Percentiles rank a stretch among this genome's conserved stretches.
Conservation (phyloP, 75 land plant species). For the Chamaecyparis obtusa region DNA sequence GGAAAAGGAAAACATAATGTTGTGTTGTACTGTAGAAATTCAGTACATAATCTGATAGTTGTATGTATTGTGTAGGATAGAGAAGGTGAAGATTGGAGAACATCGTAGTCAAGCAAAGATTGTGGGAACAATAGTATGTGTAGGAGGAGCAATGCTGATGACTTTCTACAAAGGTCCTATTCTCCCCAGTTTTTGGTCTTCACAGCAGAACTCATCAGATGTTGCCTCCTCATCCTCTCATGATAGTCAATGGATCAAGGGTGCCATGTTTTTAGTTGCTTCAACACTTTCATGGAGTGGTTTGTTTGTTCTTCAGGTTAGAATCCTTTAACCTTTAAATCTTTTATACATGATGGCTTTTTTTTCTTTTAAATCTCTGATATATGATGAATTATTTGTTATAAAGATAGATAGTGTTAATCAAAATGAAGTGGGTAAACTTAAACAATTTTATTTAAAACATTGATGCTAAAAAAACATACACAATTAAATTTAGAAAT, state of each 20-base stretch:
- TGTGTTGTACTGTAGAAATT: too few relatives aligned
- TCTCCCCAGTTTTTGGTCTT: constrained; percentile 24
- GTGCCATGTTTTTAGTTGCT: constrained; percentile 20
- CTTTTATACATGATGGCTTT: too few relatives aligned
- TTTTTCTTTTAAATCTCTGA: too few relatives aligned
- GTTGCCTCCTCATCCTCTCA: background rate
- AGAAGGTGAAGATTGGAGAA: constrained; percentile 23
- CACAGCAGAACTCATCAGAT: background rate
- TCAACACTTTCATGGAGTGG: constrained; percentile 24
- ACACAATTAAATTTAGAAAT: too few relatives aligned
- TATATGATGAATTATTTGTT: too few relatives aligned
- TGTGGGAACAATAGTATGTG: constrained; percentile 29
- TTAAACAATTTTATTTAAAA: too few relatives aligned
- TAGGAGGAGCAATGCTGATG: constrained; percentile 56
- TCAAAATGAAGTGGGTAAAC: too few relatives aligned
- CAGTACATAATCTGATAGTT: too few relatives aligned
- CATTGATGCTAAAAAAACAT: too few relatives aligned
- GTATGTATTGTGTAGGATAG: constrained; percentile 24
- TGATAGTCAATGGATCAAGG: constrained; percentile 28
- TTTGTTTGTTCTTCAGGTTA: constrained; percentile 35
- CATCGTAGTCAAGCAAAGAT: constrained; percentile 39
- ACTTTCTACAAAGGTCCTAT: constrained; percentile 47
- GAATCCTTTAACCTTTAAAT: too few relatives aligned
- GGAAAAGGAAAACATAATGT: too few relatives aligned
- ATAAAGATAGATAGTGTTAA: too few relatives aligned